Evolutionary conservation across 176 grass and related monocot species (phyloP).

Genomic region (Oropetium thomaeum): DNA sequence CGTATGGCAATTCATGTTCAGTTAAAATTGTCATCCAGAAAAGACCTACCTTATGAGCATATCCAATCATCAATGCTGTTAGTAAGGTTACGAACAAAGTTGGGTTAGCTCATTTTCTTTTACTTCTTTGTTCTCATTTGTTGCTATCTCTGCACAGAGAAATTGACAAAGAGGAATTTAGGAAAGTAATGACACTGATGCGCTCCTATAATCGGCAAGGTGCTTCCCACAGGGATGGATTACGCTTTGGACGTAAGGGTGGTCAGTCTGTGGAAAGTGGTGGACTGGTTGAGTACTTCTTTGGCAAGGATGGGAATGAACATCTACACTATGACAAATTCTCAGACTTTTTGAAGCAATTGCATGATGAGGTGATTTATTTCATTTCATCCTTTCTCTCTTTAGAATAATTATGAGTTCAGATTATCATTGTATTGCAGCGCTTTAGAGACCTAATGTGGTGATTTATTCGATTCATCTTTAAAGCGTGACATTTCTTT

Average conservation of each 20-base stretch:
- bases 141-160: slow-evolving; percentile 58
- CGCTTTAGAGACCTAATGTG: background rate
- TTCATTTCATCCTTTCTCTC: slow-evolving; percentile 1
- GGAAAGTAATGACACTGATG: slow-evolving; percentile 96
- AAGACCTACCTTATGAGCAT: slow-evolving; percentile 31
- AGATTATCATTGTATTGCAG: background rate
- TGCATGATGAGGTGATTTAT: slow-evolving; percentile 81
- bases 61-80: slow-evolving; percentile 37
- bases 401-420: background rate
- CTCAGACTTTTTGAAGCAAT: slow-evolving; percentile 69
- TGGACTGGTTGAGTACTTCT: slow-evolving; percentile 87
- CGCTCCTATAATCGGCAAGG: slow-evolving; percentile 89
- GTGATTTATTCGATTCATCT: no score
- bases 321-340: slow-evolving; percentile 81
- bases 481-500: background rate
- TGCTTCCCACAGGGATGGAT: slow-evolving; percentile 73
- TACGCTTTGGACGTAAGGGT: slow-evolving; percentile 73
- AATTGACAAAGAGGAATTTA: slow-evolving; percentile 96
- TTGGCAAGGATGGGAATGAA: slow-evolving; percentile 80
- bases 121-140: slow-evolving; percentile 32
- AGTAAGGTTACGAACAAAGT: slow-evolving; percentile 47
- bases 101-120: slow-evolving; percentile 14
- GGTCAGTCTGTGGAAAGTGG: slow-evolving; percentile 65
- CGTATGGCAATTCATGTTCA: slow-evolving; percentile 43
- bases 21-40: slow-evolving; percentile 41